These are phyloP conservation scores for Vanrija pseudolonga DNA, from an alignment of 1,284 basidiomycete species.

Conservation along the genomic window DNA sequence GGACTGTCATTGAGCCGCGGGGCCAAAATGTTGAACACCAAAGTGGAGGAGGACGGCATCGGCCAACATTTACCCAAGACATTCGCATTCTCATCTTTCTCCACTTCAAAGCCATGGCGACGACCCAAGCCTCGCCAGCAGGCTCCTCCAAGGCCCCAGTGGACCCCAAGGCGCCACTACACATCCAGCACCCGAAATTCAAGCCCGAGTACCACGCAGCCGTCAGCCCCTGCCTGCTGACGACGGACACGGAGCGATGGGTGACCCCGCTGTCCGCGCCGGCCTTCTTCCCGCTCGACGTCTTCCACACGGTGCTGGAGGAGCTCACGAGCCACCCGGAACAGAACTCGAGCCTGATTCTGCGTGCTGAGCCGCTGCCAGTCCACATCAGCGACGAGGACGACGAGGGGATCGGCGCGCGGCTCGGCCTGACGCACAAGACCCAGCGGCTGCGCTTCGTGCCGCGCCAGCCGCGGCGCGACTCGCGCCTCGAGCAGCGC, in stretches of 20 bases:
- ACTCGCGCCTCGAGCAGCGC: slow-evolving; percentile 36
- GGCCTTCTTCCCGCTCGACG: slow-evolving; percentile 32
- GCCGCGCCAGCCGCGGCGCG: slow-evolving; percentile 41
- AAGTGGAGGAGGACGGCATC: too few species aligned
- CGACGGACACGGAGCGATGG: slow-evolving; percentile 14
- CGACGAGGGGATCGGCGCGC: slow-evolving; percentile 7
- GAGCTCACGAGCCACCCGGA: slow-evolving; percentile 44
- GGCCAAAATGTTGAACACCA: too few species aligned
- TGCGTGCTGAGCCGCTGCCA: slow-evolving; percentile 37
- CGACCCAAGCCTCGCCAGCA: too few species aligned
- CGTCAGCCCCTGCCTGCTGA: not conserved
- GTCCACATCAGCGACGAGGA: not conserved
- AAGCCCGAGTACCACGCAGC: slow-evolving; percentile 10
- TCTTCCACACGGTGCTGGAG: slow-evolving; percentile 35
- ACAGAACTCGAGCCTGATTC: slow-evolving; percentile 43
- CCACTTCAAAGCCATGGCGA: too few species aligned
- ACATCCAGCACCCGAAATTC: slow-evolving; percentile 19
- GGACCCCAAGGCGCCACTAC: too few species aligned
- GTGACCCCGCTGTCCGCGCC: slow-evolving; percentile 20
- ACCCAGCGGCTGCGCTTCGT: slow-evolving; percentile 33
- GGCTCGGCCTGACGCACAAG: slow-evolving; percentile 25
- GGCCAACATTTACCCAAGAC: too few species aligned
- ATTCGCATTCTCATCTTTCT: too few species aligned
- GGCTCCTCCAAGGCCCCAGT: too few species aligned
- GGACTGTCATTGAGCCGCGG: too few species aligned